Conservation (phyloP, 2,329 filamentous ascomycete genomes). For the Didymella arachidicola region DNA sequence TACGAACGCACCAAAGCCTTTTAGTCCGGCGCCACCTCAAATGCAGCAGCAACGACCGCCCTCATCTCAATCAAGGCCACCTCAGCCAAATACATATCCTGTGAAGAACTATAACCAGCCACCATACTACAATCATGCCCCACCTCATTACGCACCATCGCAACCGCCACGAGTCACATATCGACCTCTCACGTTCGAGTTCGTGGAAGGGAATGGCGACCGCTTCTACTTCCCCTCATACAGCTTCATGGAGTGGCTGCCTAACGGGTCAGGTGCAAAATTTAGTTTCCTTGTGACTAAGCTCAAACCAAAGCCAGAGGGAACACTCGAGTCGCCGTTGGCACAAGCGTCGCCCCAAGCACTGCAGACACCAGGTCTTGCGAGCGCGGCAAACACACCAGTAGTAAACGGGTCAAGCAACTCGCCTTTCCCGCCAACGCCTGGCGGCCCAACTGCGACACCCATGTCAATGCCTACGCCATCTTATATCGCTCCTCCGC, state of each 20-base stretch:
- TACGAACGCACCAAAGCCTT: slow-evolving; percentile 28
- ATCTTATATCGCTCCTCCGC: slow-evolving; percentile 38
- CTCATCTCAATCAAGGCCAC: slow-evolving; percentile 26
- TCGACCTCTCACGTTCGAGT: slow-evolving; percentile 51
- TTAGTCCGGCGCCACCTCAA: slow-evolving; percentile 26
- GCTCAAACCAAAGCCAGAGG: slow-evolving; percentile 60
- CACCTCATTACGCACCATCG: slow-evolving; percentile 43
- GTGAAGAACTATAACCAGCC: slow-evolving; percentile 29
- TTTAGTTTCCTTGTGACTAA: slow-evolving; percentile 81
- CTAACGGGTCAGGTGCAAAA: slow-evolving; percentile 68
- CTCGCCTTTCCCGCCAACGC: slow-evolving; percentile 17
- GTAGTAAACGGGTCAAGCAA: slow-evolving; percentile 11
- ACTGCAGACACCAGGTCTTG: slow-evolving; percentile 7
- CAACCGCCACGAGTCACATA: slow-evolving; percentile 55
- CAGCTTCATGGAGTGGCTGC: slow-evolving; percentile 75
- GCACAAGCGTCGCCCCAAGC: slow-evolving; percentile 37
- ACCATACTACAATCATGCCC: slow-evolving; percentile 33
- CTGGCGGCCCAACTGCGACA: slow-evolving; percentile 19
- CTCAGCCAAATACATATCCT: slow-evolving; percentile 33
- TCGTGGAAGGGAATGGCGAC: slow-evolving; percentile 64
- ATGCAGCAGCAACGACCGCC: slow-evolving; percentile 31
- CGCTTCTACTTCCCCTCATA: slow-evolving; percentile 81
- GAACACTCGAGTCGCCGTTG: slow-evolving; percentile 45
- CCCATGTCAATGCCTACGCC: slow-evolving; percentile 25
- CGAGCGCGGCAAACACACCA: slow-evolving; percentile 2